A percentile compares a stretch with the other conserved stretches of the same genome.
Evolutionary conservation across 768 basidiomycete species (phyloP).

Genomic region (Ramaria sp.): DNA sequence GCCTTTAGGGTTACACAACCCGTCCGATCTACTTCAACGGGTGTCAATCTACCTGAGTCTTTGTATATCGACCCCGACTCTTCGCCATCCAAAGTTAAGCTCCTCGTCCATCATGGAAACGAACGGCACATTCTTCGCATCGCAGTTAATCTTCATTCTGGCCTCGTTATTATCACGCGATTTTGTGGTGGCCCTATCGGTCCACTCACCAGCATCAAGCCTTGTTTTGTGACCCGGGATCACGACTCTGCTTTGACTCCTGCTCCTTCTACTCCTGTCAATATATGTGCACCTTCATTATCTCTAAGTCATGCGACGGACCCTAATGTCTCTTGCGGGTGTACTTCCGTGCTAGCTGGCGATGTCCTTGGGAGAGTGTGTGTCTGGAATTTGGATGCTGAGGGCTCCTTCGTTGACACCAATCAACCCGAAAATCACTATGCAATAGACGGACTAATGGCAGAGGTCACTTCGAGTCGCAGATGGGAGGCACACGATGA

Average conservation of each 20-base stretch:
- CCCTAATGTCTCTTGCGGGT: constrained; percentile 21
- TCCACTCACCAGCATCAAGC: constrained; percentile 36
- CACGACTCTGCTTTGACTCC: not conserved
- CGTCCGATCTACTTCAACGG: not conserved
- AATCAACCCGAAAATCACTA: not conserved
- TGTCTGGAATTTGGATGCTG: constrained; percentile 41
- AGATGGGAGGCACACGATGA: constrained; percentile 57
- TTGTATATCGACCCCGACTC: constrained; percentile 9
- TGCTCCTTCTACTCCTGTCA: not conserved
- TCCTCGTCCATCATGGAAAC: constrained; percentile 43
- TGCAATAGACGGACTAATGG: not conserved
- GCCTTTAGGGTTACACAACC: not conserved
- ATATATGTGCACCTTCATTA: not conserved
- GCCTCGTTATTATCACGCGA: constrained; percentile 22
- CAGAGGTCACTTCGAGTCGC: constrained; percentile 15
- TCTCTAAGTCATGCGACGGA: not conserved
- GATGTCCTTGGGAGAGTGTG: constrained; percentile 55
- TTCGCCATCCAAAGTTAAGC: constrained; percentile 12
- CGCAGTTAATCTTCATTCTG: constrained; percentile 22
- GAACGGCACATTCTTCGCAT: constrained; percentile 44
- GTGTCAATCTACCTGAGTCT: constrained; percentile 15
- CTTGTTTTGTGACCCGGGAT: constrained; percentile 27
- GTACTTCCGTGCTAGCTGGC: constrained; percentile 49
- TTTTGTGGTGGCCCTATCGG: constrained; percentile 47
- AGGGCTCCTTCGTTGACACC: not conserved